Evolutionary conservation across 345 rosid genomes (phyloP), one percentile per base, ranked within the genome.

Genomic region (Boechera stricta): DNA sequence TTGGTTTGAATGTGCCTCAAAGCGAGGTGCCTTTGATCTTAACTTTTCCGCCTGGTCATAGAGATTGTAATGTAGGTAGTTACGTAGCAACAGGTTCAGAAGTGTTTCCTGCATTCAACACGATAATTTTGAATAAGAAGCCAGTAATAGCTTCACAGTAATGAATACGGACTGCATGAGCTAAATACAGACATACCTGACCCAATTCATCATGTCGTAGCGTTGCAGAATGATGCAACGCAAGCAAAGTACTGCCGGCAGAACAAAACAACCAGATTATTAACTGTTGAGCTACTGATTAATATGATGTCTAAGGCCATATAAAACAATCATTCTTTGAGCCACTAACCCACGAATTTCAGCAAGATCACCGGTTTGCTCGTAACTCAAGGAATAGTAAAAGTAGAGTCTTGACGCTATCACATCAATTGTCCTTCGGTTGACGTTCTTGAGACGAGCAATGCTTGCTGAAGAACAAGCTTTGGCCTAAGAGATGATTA

Each of bases 1-100:
- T 77, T 94, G 97, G 73, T 90, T 94, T 15, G 96, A 94, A 82
- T 91, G 98, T 4, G 94, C 98, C 81, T 94, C 98, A 86, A 94
- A 94, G n/a, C 90, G 83, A 28, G 96, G 96, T 65, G 94, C 97
- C 80, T 94, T 91, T 10, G 96, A 91, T 66, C 98, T 86, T 74
- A 94, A 81, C 85, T 91, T 94, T 84, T 94, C 97, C 33, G 96
- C 98, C 54, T 91, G 98, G 66, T 94, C 98, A 75, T 90, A 94
- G 21, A 91, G 80, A 69, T 90, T 91, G 78, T 88, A 91, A 73
- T 91, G 98, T 49, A 91, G 90, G 78, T 91, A 91, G 84, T 94
- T 91, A 36, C 93, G 89, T 39, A 91, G 86, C 48, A 94, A 80
- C 62, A 94, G 77, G 76, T 94, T 94, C 28, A 91, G 82, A 81